Base-by-base conservation (phyloP, 2,329 filamentous ascomycete genomes). In the Alternaria arbusti region DNA sequence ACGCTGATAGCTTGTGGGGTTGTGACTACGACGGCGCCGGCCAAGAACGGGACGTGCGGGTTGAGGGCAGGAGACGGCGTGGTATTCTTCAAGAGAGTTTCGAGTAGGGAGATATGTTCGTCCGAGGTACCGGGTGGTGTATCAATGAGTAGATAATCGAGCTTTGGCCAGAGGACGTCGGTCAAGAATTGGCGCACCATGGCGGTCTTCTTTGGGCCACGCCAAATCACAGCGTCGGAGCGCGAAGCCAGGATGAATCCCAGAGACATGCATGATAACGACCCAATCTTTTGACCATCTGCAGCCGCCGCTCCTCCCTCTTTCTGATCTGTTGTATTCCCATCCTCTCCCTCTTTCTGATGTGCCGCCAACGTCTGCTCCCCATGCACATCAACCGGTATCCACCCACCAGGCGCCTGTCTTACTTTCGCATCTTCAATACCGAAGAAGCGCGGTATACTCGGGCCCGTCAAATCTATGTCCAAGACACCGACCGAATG, bases 121-220 rank as follows among this genome's bases (percentile, higher is more conserved):
- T 99, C 96, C 64, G 92, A 96, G 3, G 96, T 99, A 3, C 96
- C 96, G 0, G 96, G 96, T 12, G 96, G 96, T 4, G 96, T 99
- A 80, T 99, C 96, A 75, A 99, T 93, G 63, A 99, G 87, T 0
- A 99, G 86, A 76, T 93, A 98, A 78, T 98, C 95, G n/a, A 93
- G 88, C 57, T 88, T 87, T 1, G 85, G 87, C 96, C 96, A 98
- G 28, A 93, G 86, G 5, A 97, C 94, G 75, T 97, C 94, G 1
- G 92, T 91, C 26, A 99, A 85, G 77, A 99, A 99, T 79, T 99
- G 96, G 44, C 94, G 89, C 62, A 99, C 93, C 96, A 99, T 99
- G 54, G 96, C 96, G 5, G 96, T 99, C 84, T 99, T 99, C 82
- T 99, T 99, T 3, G 96, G 96, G 0, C 96, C 96, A 57, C 96